A percentile compares a stretch with the other conserved stretches of the same genome.
Conservation (phyloP, 352 stramenopile genomes). For the Pythium rishiriense region DNA sequence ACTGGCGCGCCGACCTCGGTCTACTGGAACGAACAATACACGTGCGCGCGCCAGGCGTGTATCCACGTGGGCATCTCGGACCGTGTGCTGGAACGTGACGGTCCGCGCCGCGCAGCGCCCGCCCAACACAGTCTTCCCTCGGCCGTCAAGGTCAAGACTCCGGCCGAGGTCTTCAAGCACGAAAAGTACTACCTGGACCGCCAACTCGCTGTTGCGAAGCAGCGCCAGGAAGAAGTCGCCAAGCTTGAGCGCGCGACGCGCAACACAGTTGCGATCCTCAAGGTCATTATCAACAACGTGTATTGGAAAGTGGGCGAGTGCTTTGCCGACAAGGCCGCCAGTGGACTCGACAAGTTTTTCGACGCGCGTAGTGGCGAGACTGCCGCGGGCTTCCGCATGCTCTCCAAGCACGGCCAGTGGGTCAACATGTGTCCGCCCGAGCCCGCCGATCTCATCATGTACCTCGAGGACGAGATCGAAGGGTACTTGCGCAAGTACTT, state of each 20-base stretch:
- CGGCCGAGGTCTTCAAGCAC: constrained; percentile 58
- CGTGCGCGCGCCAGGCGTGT: constrained; percentile 59
- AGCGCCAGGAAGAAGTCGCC: constrained; percentile 52
- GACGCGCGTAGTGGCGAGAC: constrained; percentile 43
- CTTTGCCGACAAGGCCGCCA: constrained; percentile 50
- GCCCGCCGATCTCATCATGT: constrained; percentile 64
- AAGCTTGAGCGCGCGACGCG: constrained; percentile 59
- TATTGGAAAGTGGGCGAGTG: constrained; percentile 53
- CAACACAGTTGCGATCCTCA: constrained; percentile 64
- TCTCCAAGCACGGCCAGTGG: constrained; percentile 54
- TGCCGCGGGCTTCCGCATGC: constrained; percentile 61
- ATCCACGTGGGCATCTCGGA: constrained; percentile 73
- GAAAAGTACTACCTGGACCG: constrained; percentile 63
- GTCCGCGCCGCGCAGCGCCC: constrained; percentile 18
- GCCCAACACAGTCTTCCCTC: constrained; percentile 20
- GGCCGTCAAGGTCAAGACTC: constrained; percentile 53
- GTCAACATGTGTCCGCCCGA: constrained; percentile 44
- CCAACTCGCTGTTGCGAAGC: constrained; percentile 43
- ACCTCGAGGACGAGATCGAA: constrained; percentile 60
- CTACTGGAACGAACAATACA: constrained; percentile 44
- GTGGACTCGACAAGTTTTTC: constrained; percentile 50
- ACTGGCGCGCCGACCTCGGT: constrained; percentile 4
- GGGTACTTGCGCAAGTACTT: constrained; percentile 71
- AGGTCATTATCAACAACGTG: constrained; percentile 42
- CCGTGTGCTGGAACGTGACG: constrained; percentile 56